Percentiles rank a stretch among this genome's conserved stretches.
These are phyloP conservation scores for Dactylorhiza incarnata DNA, from an alignment of 106 monocot genomes.

Conservation along the genomic window DNA sequence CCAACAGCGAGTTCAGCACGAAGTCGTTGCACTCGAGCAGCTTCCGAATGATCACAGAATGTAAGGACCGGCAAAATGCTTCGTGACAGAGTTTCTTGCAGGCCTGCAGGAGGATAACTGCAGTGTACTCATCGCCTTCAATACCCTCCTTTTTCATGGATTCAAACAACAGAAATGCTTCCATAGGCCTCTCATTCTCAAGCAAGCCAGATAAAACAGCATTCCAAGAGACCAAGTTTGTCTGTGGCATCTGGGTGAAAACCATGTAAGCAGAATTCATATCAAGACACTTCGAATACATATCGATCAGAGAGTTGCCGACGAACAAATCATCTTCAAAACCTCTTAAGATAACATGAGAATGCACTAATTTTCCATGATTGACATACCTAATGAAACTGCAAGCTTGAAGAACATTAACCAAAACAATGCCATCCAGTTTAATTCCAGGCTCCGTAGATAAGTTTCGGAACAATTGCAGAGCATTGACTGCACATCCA, in stretches of 20 bases:
- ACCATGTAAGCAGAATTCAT: conserved; percentile 36
- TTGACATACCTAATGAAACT: conserved; percentile 12
- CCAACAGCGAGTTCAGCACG: conserved; percentile 53
- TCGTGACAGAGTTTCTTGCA: conserved; percentile 32
- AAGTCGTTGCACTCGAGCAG: conserved; percentile 17
- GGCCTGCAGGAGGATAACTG: conserved; percentile 52
- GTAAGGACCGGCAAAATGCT: conserved; percentile 52
- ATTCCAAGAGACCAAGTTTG: conserved; percentile 79
- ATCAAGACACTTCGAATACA: conserved; percentile 64
- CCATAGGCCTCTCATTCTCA: conserved; percentile 20
- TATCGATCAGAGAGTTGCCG: conserved; percentile 62
- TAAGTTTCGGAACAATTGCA: conserved; percentile 46
- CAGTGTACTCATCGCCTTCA: conserved; percentile 44
- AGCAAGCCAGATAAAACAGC: conserved; percentile 66
- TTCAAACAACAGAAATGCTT: conserved; percentile 36
- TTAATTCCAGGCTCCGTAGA: neutral
- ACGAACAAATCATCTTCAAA: conserved; percentile 60
- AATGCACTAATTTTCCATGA: conserved; percentile 45
- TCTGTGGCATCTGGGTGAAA: conserved; percentile 31
- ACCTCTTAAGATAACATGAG: conserved; percentile 33
- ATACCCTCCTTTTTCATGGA: conserved; percentile 30
- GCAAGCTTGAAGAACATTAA: conserved; percentile 67
- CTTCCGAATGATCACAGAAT: conserved; percentile 38
- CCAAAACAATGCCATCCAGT: conserved; percentile 46
- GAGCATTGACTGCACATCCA: conserved; percentile 8